Evolutionary conservation across 2,329 filamentous ascomycete genomes (phyloP), one percentile per base, ranked within the genome.

Genomic region (Scedosporium dehoogii): DNA sequence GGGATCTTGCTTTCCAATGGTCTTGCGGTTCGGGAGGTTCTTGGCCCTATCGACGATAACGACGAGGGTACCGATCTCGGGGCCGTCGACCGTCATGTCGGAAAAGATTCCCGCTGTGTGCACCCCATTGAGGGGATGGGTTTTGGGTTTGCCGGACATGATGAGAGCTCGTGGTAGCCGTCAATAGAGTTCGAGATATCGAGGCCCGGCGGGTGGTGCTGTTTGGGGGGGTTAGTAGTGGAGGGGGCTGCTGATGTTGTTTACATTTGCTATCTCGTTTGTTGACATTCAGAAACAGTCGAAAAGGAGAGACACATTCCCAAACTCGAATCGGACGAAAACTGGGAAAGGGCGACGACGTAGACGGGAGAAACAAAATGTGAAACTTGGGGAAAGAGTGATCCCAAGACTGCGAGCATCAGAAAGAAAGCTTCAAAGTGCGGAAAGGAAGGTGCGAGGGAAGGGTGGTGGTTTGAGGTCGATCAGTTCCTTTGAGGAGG

Each of bases 1-100:
- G 0, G 94, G 93, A 73, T 97, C 92, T 78, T 99, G 94, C 77
- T 99, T 99, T 62, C 94, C 94, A 80, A 99, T 97, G 5, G 92
- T 94, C 79, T 96, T 96, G 68, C 92, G 81, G 76, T 99, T 99
- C 59, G 94, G 94, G 68, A 99, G 78, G 73, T 99, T 99, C 84
- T 96, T 97, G 60, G 92, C 94, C 68, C 92, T 85, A 77, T 99
- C 94, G 70, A 97, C 85, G 69, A 99, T 88, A 63, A 92, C 84
- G 57, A 99, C 91, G 68, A 99, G 80, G 1, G 92, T 97, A 68
- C 94, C 94, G 70, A 99, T 97, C 64, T 90, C 82, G 3, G 94
- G 93, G 1, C 94, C 94, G 73, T 97, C 93, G 63, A 96, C 85
- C 21, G 87, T 90, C 87, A 96, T 92, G 76, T 97, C 92, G 59